These are phyloP conservation scores for Fusarium paranaense DNA, from an alignment of 2,329 filamentous ascomycete genomes.

Conservation along the genomic window DNA sequence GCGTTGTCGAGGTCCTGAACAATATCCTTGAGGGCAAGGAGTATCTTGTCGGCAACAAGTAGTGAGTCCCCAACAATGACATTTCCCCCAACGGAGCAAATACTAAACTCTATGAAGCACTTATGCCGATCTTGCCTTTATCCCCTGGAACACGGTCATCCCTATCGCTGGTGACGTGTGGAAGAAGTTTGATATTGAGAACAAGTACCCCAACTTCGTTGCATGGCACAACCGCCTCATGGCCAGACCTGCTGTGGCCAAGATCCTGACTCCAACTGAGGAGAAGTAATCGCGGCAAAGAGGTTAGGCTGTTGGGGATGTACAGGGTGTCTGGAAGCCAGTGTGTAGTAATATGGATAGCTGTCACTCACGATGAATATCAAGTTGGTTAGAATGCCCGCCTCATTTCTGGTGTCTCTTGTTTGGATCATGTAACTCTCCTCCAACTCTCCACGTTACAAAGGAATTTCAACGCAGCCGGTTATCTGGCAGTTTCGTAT, in stretches of 20 bases:
- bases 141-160: slow-evolving; percentile 45
- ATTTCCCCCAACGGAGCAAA: background rate
- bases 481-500: background rate
- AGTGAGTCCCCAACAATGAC: slow-evolving; percentile 32
- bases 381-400: background rate
- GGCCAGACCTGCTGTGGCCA: slow-evolving; percentile 47
- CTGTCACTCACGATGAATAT: background rate
- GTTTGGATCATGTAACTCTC: background rate
- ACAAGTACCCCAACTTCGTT: slow-evolving; percentile 50
- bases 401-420: background rate
- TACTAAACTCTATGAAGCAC: slow-evolving; percentile 35
- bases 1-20: slow-evolving; percentile 49
- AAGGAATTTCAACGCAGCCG: background rate
- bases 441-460: background rate
- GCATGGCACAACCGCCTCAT: slow-evolving; percentile 50
- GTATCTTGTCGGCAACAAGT: slow-evolving; percentile 51
- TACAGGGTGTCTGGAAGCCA: background rate
- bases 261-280: slow-evolving; percentile 12
- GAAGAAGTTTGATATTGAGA: slow-evolving; percentile 44
- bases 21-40: slow-evolving; percentile 49
- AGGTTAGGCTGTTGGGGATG: background rate
- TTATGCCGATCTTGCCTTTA: slow-evolving; percentile 50
- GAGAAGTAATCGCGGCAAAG: background rate
- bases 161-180: slow-evolving; percentile 27
- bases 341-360: background rate